Percentiles rank a stretch among this genome's conserved stretches.
Evolutionary conservation across 176 grass and related monocot species (phyloP).

Genomic region (Avena insularis): DNA sequence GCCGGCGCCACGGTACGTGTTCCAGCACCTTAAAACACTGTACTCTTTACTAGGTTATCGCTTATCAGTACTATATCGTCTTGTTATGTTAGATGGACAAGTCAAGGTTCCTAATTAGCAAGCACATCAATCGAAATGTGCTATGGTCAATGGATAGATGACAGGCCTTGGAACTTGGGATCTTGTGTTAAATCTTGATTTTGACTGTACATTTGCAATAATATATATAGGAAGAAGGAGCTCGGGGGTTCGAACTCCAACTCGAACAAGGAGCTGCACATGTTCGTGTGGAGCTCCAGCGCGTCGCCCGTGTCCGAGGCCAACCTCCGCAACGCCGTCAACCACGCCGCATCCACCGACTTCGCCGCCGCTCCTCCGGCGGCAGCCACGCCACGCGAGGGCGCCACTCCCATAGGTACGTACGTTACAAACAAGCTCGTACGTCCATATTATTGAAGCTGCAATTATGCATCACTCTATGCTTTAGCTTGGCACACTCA

Average conservation of each 20-base stretch:
- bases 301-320: slow-evolving; percentile 92
- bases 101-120: neutral
- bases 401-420: slow-evolving; percentile 82
- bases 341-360: slow-evolving; percentile 83
- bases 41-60: no score
- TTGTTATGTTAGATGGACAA: neutral
- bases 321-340: slow-evolving; percentile 93
- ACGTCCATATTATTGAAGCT: neutral
- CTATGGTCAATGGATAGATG: neutral
- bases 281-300: slow-evolving; percentile 99
- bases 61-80: neutral
- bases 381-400: slow-evolving; percentile 34
- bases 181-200: neutral
- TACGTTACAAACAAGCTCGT: neutral
- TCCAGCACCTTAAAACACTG: no score
- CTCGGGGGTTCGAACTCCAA: slow-evolving; percentile 68
- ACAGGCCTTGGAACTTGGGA: neutral
- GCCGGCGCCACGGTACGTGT: slow-evolving; percentile 49
- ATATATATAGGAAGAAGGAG: slow-evolving; percentile 72
- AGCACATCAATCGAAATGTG: neutral
- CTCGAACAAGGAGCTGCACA: slow-evolving; percentile 94
- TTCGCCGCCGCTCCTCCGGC: slow-evolving; percentile 47
- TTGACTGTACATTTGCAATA: neutral
- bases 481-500: neutral
- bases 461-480: neutral